Evolutionary conservation across 176 grass and related monocot genomes (phyloP), one percentile per base, ranked within the genome.

Genomic region (Oropetium thomaeum): DNA sequence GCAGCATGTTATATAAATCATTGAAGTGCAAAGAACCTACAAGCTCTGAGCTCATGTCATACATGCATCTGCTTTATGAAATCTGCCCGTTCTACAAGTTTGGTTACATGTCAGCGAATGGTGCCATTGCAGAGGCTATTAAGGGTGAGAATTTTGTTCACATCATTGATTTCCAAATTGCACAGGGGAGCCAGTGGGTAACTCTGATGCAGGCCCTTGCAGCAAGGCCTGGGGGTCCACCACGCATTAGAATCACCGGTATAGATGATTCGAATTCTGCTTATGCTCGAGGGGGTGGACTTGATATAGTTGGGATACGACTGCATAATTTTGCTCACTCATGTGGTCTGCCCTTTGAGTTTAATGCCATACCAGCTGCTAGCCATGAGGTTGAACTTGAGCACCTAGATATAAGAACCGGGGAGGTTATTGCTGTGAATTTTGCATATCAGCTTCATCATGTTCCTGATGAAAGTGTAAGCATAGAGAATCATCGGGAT

Each of bases 371-470:
- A 35, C 76, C 78, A 75, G 82, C 82, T 58, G 65, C 68, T 81
- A 83, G 87, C 85, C 81, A 59, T 65, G 90, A 93, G 61, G 76
- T 93, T 69, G 38, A 79, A 38, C 73, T 76, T 32, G 80, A 79
- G 65, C 79, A 89, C 81, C 67, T 93, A 38, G 62, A 78, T 53
- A 81, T 84, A 37, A 65, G 84, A 68, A 53, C 10, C 74, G 81
- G 81, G 52, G 90, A 93, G 65, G 58, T 85, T 14, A 62, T 93
- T 58, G 90, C 59, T 76, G 90, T 93, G 45, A 93, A 93, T 87
- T 93, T 93, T 84, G 90, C 90, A 20, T 93, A 89, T 78, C 90
- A 93, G 77, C 62, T 93, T 60, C 90, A 93, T 81, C 87, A 93
- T 71, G 76, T 86, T 68, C 84, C 90, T 69, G 90, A 93, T 26